phyloP scores from a whole-genome alignment of 2,329 filamentous ascomycete genomes.

The Hymenoscyphus fraxineus region DNA sequence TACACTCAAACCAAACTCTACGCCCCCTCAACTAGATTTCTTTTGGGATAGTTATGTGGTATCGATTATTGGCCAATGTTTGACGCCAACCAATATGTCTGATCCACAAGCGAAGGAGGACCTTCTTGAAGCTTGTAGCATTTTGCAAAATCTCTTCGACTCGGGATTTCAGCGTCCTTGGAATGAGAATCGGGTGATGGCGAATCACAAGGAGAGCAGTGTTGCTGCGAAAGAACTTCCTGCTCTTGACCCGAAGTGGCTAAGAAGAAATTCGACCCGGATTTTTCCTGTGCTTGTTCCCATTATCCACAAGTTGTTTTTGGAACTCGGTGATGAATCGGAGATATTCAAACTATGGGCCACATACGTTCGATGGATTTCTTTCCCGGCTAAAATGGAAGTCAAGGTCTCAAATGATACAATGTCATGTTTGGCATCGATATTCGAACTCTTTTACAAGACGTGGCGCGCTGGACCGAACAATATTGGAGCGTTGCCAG shows the following conservation, averaged over 20 bases:
- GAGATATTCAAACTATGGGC: constrained; percentile 53
- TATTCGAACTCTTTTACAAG: constrained; percentile 65
- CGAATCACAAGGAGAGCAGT: constrained; percentile 41
- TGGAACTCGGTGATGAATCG: constrained; percentile 60
- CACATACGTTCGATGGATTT: constrained; percentile 58
- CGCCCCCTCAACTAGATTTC: constrained; percentile 62
- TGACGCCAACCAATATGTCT: constrained; percentile 37
- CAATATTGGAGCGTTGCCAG: constrained; percentile 30
- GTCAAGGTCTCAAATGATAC: constrained; percentile 85
- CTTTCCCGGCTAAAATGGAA: constrained; percentile 73
- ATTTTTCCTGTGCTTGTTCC: constrained; percentile 62
- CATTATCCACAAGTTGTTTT: constrained; percentile 58
- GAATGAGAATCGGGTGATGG: constrained; percentile 68
- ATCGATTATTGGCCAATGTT: constrained; percentile 57
- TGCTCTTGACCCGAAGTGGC: constrained; percentile 79
- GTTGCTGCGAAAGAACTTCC: constrained; percentile 69
- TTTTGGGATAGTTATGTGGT: constrained; percentile 76
- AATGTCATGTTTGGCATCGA: constrained; percentile 69
- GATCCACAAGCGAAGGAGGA: constrained; percentile 43
- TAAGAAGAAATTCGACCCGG: constrained; percentile 64
- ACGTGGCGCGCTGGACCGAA: constrained; percentile 60
- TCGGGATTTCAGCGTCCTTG: constrained; percentile 56
- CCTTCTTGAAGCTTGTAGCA: constrained; percentile 56
- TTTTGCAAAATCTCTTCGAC: constrained; percentile 72
- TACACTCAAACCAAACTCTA: constrained; percentile 66